phyloP scores from a whole-genome alignment of 192 early-diverging fungal genomes.

The Coemansia sp. region DNA sequence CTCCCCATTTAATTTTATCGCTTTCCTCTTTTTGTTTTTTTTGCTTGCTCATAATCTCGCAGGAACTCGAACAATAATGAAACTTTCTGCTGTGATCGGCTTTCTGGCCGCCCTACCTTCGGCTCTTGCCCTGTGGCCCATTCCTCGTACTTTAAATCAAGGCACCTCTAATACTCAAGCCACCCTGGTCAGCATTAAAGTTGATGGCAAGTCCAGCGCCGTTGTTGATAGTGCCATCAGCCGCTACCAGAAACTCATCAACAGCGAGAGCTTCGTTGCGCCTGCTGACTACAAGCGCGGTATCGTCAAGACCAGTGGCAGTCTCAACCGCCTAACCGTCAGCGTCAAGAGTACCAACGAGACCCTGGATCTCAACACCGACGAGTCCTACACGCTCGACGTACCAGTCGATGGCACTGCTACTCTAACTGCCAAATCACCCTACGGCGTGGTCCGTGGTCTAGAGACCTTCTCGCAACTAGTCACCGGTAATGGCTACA shows the following conservation, averaged over 20 bases:
- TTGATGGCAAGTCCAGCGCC: conserved; percentile 18
- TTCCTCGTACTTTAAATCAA: conserved; percentile 34
- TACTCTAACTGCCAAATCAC: conserved; percentile 60
- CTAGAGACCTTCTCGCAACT: conserved; percentile 77
- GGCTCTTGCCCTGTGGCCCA: conserved; percentile 46
- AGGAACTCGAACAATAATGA: conserved; percentile 20
- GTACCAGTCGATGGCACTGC: conserved; percentile 60
- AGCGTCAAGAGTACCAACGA: conserved; percentile 35
- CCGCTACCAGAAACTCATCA: conserved; percentile 44
- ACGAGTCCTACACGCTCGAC: conserved; percentile 72
- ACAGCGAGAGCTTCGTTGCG: conserved; percentile 37
- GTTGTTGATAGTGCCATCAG: conserved; percentile 29
- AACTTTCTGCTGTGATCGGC: conserved; percentile 35
- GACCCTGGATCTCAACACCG: conserved; percentile 56
- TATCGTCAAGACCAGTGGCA: conserved; percentile 29
- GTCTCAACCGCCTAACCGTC: conserved; percentile 26
- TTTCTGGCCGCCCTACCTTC: conserved; percentile 36
- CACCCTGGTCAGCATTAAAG: conserved; percentile 23
- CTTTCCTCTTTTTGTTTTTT: neutral
- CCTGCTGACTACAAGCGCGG: conserved; percentile 48
- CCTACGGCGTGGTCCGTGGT: conserved; percentile 70
- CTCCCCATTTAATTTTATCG: neutral
- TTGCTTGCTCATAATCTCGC: neutral
- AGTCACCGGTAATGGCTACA: conserved; percentile 55
- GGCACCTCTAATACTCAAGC: conserved; percentile 40